phyloP scores from a whole-genome alignment of 768 basidiomycete species.

The Boletus subcaerulescens region DNA sequence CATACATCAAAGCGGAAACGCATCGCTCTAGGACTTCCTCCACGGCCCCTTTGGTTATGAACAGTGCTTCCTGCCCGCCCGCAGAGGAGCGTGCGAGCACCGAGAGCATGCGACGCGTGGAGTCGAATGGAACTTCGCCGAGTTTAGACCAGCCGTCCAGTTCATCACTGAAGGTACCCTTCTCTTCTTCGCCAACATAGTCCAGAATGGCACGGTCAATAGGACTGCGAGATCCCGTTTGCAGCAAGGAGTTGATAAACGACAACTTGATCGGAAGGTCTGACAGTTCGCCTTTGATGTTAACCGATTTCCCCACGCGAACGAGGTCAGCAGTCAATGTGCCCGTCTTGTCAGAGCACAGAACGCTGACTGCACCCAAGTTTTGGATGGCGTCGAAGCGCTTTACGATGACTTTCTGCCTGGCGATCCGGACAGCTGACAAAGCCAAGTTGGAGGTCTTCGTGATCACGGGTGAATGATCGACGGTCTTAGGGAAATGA shows the following conservation, averaged over 20 bases:
- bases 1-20: slow-evolving; percentile 14
- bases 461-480: slow-evolving; percentile 34
- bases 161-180: slow-evolving; percentile 5
- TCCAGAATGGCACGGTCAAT: slow-evolving; percentile 36
- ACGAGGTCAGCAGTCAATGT: slow-evolving; percentile 45
- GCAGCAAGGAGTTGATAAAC: slow-evolving; percentile 32
- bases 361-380: slow-evolving; percentile 50
- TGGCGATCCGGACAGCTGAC: slow-evolving; percentile 53
- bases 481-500: neutral
- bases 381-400: slow-evolving; percentile 64
- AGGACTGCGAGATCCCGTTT: slow-evolving; percentile 36
- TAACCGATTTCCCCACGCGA: slow-evolving; percentile 35
- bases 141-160: slow-evolving; percentile 28
- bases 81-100: slow-evolving; percentile 30
- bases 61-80: slow-evolving; percentile 17
- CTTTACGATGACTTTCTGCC: slow-evolving; percentile 58
- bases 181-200: slow-evolving; percentile 14
- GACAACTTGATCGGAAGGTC: slow-evolving; percentile 27
- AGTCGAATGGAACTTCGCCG: slow-evolving; percentile 36
- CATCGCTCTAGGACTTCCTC: slow-evolving; percentile 34
- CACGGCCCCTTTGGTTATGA: slow-evolving; percentile 32
- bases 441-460: slow-evolving; percentile 59
- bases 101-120: slow-evolving; percentile 35
- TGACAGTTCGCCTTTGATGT: slow-evolving; percentile 19
- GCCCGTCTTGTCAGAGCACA: slow-evolving; percentile 68